Conservation (phyloP, 768 basidiomycete species). For the Leucogyrophana mollusca region DNA sequence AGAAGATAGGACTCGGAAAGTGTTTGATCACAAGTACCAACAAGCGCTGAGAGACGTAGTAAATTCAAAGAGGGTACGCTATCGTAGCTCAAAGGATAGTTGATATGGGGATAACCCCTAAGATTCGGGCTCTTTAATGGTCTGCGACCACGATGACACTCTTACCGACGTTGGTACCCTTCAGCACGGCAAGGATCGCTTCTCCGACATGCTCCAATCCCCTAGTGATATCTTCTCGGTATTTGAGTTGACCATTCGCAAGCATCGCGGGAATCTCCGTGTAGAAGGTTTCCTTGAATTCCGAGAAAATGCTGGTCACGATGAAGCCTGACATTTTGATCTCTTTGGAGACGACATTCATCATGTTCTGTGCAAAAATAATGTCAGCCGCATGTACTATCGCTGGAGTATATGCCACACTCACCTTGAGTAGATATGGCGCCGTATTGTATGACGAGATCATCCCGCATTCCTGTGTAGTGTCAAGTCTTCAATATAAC, state of each 20-base stretch:
- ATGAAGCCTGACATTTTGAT: slow-evolving; percentile 47
- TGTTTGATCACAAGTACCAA: too few relatives aligned
- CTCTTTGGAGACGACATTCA: slow-evolving; percentile 37
- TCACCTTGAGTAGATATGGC: not conserved
- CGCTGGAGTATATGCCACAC: too few relatives aligned
- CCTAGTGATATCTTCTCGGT: slow-evolving; percentile 41
- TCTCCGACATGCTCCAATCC: slow-evolving; percentile 43
- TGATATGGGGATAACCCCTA: too few relatives aligned
- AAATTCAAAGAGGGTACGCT: too few relatives aligned
- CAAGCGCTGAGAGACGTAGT: too few relatives aligned
- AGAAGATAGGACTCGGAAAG: too few relatives aligned
- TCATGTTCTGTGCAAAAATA: slow-evolving; percentile 30
- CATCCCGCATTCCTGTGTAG: slow-evolving; percentile 31
- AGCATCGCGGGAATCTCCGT: slow-evolving; percentile 38
- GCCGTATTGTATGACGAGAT: slow-evolving; percentile 11
- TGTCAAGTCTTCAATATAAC: too few relatives aligned
- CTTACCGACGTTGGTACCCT: slow-evolving; percentile 35
- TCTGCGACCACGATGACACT: slow-evolving; percentile 11
- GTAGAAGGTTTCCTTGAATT: slow-evolving; percentile 43
- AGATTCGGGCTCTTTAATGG: too few relatives aligned
- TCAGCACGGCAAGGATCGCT: slow-evolving; percentile 35
- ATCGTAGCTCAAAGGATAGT: too few relatives aligned
- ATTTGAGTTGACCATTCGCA: slow-evolving; percentile 46
- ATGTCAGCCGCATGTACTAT: too few relatives aligned
- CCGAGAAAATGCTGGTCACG: slow-evolving; percentile 21